A percentile compares a stretch with the other conserved stretches of the same genome.
Evolutionary conservation across 306 rosid species (phyloP).

Genomic region (Quercus alba): DNA sequence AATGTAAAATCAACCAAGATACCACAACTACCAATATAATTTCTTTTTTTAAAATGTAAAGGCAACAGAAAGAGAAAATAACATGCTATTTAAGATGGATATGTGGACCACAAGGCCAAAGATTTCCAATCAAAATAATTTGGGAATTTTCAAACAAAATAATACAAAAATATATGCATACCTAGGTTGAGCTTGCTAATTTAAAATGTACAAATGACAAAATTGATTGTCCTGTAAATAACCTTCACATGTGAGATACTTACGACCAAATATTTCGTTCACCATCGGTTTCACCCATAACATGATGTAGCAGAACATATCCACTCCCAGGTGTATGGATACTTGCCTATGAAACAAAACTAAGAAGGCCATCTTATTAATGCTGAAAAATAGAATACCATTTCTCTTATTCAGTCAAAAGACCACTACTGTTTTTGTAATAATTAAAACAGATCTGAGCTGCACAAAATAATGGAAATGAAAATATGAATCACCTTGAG

Average conservation of each 20-base stretch:
- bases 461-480: background rate
- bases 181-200: background rate
- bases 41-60: too few relatives aligned
- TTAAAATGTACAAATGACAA: conserved; percentile 16
- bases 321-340: conserved; percentile 95
- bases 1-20: too few relatives aligned
- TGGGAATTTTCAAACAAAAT: background rate
- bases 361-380: background rate
- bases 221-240: background rate
- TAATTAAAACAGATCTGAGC: background rate
- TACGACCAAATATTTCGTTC: conserved; percentile 94
- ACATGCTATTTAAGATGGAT: too few relatives aligned
- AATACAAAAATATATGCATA: background rate
- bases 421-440: background rate
- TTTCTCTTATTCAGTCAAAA: background rate
- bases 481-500: background rate
- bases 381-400: background rate
- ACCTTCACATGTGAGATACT: conserved; percentile 41
- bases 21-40: too few relatives aligned
- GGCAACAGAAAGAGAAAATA: too few relatives aligned
- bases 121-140: too few relatives aligned
- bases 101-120: too few relatives aligned
- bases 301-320: conserved; percentile 92
- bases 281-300: conserved; percentile 96
- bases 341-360: conserved; percentile 52